These are phyloP conservation scores for Pichia deserticola DNA, from an alignment of 805 yeast genomes.

Conservation along the genomic window DNA sequence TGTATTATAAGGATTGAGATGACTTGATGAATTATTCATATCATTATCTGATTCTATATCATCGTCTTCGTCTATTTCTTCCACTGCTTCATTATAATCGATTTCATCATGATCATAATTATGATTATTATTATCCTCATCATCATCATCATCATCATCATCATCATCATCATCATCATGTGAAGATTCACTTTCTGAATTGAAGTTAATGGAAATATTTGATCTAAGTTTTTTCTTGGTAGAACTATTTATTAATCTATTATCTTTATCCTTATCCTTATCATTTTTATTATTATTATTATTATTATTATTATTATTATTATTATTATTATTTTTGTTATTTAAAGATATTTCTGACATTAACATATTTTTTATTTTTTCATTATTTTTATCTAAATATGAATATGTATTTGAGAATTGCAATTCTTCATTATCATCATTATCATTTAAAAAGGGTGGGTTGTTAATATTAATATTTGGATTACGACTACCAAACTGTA, in stretches of 20 bases:
- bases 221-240: conserved; percentile 16
- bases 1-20: not conserved
- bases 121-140: not conserved
- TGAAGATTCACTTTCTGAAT: conserved; percentile 21
- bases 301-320: not conserved
- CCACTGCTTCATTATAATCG: not conserved
- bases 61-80: not conserved
- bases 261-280: no score
- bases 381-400: conserved; percentile 9
- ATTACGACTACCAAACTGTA: conserved; percentile 5
- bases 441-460: conserved; percentile 25
- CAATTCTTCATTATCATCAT: conserved; percentile 21
- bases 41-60: not conserved
- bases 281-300: not conserved
- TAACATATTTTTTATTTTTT: conserved; percentile 7
- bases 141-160: not conserved
- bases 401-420: conserved; percentile 20
- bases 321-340: not conserved
- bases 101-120: not conserved
- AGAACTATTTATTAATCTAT: not conserved
- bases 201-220: conserved; percentile 17
- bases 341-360: conserved; percentile 1
- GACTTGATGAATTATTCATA: not conserved
- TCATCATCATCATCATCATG: not conserved
- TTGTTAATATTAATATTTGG: conserved; percentile 14